Evolutionary conservation across 2,329 filamentous ascomycete species (phyloP), one percentile per base, ranked within the genome.

Genomic region (Venturia carpophila): DNA sequence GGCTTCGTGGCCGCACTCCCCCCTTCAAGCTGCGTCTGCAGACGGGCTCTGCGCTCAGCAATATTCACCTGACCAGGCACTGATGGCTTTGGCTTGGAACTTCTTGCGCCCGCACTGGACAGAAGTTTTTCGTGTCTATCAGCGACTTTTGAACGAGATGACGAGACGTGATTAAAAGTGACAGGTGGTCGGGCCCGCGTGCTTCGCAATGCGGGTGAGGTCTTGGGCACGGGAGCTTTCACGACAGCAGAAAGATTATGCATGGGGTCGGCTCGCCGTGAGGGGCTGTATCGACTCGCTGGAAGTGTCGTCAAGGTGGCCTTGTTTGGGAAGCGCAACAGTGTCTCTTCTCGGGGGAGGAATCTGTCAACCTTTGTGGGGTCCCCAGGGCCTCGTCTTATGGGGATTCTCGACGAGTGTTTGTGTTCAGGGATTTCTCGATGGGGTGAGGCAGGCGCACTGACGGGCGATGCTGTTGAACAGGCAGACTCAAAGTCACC

Each of bases 141-240:
- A 45, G 63, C 47, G 43, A 65, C 43, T 61, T 47, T 66, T 5
- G 69, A 67, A 49, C 68, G 52, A 1, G 69, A 69, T 17, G 69
- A 63, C 21, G 66, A 58, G 5, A 68, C 68, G 19, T 67, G 64
- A 15, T 67, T 68, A 10, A 62, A 60, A n/a, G 69, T 67, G 13
- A 70, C 67, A 5, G 68, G 66, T 52, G 67, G 68, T 4, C 69
- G 56, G 9, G 64, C 63, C 13, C 68, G 56, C 39, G 69, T 69
- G 64, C 67, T 68, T n/a, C 69, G 67, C n/a, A 70, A 66, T 19
- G 67, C 66, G 47, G 69, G 69, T 52, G 69, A 70, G 17, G 63
- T 62, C 41, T 67, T 68, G 15, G 65, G 67, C 3, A 63, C 65
- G 10, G 68, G 68, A 15, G 67, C 65, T 19, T 67, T 66, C 49